These are phyloP conservation scores for Epichloe gansuensis DNA, from an alignment of 2,329 filamentous ascomycete genomes.

Conservation along the genomic window DNA sequence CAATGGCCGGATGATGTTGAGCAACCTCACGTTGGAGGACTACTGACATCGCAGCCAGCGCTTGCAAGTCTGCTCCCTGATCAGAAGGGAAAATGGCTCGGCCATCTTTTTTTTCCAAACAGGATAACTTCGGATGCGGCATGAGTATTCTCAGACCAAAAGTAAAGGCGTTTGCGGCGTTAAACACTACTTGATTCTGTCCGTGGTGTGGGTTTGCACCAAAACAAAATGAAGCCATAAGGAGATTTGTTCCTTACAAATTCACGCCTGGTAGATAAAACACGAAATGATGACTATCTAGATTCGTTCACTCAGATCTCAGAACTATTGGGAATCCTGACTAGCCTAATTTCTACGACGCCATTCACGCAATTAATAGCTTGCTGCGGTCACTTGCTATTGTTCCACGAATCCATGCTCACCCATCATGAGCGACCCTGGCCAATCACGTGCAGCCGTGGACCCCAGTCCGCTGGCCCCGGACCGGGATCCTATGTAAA, in stretches of 20 bases:
- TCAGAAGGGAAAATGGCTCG: not conserved
- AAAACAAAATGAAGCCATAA: not conserved
- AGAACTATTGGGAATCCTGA: not conserved
- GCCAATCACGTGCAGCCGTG: not conserved
- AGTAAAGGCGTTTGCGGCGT: constrained; percentile 1
- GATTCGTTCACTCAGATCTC: not conserved
- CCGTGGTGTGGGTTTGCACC: not conserved
- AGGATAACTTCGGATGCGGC: not conserved
- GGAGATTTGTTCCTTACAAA: not conserved
- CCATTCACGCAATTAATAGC: not conserved
- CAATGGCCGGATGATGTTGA: not conserved
- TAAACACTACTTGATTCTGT: not conserved
- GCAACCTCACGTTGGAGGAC: not conserved
- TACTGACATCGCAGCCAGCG: not conserved
- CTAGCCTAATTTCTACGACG: not conserved
- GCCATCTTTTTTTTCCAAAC: not conserved
- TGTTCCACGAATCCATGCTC: not conserved
- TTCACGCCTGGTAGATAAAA: not conserved
- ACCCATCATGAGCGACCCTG: not conserved
- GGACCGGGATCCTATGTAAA: not conserved
- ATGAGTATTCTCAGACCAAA: not conserved
- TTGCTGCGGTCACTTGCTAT: not conserved
- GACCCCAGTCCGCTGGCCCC: not conserved
- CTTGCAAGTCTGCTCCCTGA: not conserved
- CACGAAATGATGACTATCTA: not conserved